Evolutionary conservation across 768 basidiomycete species (phyloP), one percentile per base, ranked within the genome.

Genomic region (Ramaria sp.): DNA sequence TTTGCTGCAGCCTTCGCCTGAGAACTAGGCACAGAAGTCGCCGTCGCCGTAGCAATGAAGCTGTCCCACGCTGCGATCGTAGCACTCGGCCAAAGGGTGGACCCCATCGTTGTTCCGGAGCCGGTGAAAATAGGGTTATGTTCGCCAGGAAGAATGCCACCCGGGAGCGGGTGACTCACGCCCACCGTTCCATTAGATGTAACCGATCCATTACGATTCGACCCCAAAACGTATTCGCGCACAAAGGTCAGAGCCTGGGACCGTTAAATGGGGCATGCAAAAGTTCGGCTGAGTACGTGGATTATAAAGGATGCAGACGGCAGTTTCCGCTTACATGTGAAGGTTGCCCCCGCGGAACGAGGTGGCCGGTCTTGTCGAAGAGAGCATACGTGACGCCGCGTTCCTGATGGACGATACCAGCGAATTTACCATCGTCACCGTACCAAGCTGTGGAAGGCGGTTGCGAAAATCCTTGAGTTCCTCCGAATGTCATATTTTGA

Each of bases 1-100:
- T n/a, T n/a, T n/a, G 20, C 20, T n/a, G 16, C 39, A 7, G 13
- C 13, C 8, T 41, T 41, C 39, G 16, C 6, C 16, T 16, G 16
- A 41, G n/a, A 4, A 15, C 38, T 15, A 5, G 49, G 6, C 34
- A 9, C n/a, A 1, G 55, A 24, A 16, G 71, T 67, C 30, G 69
- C 71, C 1, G 76, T 74, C 20, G 62, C n/a, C n/a, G n/a, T n/a
- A n/a, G n/a, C 65, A 18, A 79, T 70, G 58, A 76, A 81, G 3
- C 68, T 64, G 28, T 72, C 61, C 82, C 82, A 83, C 0, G 80
- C 79, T 5, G 71, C 71, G 44, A 76, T 71, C 2, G 81, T 83
- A 0, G 75, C 75, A 0, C 70, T 63, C 9, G 82, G 79, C 60
- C 74, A 79, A 16, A 76, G 66, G 60, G 75, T 78, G 10, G 78